These are phyloP conservation scores for Eimeria mitis DNA, from an alignment of 169 alveolate genomes.

Conservation along the genomic window DNA sequence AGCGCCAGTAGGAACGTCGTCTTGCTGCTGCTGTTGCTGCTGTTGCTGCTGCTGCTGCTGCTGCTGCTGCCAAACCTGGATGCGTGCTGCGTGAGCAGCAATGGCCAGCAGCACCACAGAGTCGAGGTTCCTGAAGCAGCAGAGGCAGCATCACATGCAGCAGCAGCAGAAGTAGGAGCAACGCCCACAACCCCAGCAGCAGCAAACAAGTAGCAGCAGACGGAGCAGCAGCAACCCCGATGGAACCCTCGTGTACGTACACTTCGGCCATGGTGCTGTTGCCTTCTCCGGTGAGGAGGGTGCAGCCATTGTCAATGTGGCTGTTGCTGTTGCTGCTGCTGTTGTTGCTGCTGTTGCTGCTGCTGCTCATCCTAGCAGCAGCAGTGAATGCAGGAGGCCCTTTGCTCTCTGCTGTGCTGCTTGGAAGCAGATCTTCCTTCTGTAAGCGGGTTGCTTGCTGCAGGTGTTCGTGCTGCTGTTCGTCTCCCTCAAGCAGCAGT, in stretches of 20 bases:
- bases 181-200: neutral
- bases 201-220: neutral
- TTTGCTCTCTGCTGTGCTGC: neutral
- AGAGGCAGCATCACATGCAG: neutral
- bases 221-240: neutral
- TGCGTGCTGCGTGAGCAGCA: constrained; percentile 42
- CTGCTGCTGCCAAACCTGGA: constrained; percentile 39
- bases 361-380: constrained; percentile 36
- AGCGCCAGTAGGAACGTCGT: neutral
- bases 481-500: neutral
- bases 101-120: constrained; percentile 35
- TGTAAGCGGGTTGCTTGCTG: neutral
- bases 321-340: constrained; percentile 2
- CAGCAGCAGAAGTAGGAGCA: neutral
- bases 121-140: neutral
- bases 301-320: neutral
- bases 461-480: neutral
- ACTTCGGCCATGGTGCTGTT: constrained; percentile 8
- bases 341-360: neutral
- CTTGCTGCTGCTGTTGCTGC: constrained; percentile 1
- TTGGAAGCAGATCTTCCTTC: neutral
- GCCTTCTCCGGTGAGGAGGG: neutral
- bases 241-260: neutral
- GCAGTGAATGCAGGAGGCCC: neutral
- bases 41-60: constrained; percentile 24